A percentile compares a stretch with the other conserved stretches of the same genome.
Evolutionary conservation across 2,329 filamentous ascomycete genomes (phyloP).

Genomic region (Diaporthe humulicola): DNA sequence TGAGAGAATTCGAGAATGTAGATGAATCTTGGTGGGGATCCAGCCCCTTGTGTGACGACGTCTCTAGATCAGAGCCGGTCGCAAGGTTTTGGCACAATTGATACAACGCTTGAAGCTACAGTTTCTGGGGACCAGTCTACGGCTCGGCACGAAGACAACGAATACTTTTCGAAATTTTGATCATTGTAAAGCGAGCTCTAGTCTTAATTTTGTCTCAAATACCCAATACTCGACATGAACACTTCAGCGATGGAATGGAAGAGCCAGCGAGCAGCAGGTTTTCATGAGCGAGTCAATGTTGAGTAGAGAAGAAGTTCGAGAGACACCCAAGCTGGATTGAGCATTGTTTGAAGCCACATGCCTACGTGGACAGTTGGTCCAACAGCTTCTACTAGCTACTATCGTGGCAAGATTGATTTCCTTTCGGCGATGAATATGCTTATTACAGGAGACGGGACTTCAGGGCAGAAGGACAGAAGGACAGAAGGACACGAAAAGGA

Average conservation of each 20-base stretch:
- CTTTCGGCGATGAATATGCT: background rate
- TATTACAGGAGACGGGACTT: conserved; percentile 11
- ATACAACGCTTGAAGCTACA: conserved; percentile 1
- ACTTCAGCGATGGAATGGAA: background rate
- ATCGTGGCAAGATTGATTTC: background rate
- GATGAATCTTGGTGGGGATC: background rate
- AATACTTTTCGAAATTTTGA: background rate
- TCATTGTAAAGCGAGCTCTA: conserved; percentile 6
- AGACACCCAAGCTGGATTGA: background rate
- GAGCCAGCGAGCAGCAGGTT: background rate
- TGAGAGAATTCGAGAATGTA: background rate
- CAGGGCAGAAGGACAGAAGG: background rate
- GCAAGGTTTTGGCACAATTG: background rate
- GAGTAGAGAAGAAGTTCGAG: background rate
- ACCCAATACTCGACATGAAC: conserved; percentile 5
- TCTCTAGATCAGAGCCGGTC: background rate
- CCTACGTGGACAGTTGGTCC: background rate
- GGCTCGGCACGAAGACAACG: background rate
- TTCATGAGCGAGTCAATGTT: background rate
- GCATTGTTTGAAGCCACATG: background rate
- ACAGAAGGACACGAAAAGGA: background rate
- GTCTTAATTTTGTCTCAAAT: background rate
- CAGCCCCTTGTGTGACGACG: conserved; percentile 1
- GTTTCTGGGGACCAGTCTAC: background rate
- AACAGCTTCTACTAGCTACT: background rate